Evolutionary conservation across 2,329 filamentous ascomycete species (phyloP), one percentile per base, ranked within the genome.

Genomic region (Trichoderma pleuroti): DNA sequence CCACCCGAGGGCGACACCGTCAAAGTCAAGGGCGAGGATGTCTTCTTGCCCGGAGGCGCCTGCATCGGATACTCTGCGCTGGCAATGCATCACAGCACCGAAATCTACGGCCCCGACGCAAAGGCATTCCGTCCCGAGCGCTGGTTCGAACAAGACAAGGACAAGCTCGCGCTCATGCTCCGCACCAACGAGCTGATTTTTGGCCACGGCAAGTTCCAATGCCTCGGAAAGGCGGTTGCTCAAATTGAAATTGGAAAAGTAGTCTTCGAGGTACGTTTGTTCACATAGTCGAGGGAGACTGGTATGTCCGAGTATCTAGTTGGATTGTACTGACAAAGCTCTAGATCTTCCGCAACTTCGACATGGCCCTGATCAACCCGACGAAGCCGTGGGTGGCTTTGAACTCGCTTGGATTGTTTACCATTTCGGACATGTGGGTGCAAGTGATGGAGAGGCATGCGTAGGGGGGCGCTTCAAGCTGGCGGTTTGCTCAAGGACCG

Each of bases 241-340:
- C 69, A 78, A 21, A 76, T 83, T 36, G 81, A 84, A 64, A 16
- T 83, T 30, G 77, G 78, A 28, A 80, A 80, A 72, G 73, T 77
- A 1, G 75, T 83, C 21, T 81, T 84, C 26, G 83, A 86, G 78
- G 81, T 83, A 81, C 4, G 72, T 36, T 9, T 9, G 72, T 12
- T 32, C 21, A 18, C 5, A 16, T 16, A 26, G 16, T 8, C 6
- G 10, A 9, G 12, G 1, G 14, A 62, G 34, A 16, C 26, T 28
- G 26, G n/a, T n/a, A 24, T 14, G 28, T 14, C 24, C 12, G 3
- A n/a, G 26, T 12, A 3, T 10, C 46, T 16, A 30, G 26, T 4
- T 21, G 16, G 49, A 34, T 21, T 21, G 8, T 26, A 16, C 59
- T 57, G 21, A 42, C 57, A 46, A 42, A 42, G 21, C 2, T 18